Evolutionary conservation across 371 early-diverging fungal genomes (phyloP), one percentile per base, ranked within the genome.

Genomic region (Apophysomyces trapeziformis): DNA sequence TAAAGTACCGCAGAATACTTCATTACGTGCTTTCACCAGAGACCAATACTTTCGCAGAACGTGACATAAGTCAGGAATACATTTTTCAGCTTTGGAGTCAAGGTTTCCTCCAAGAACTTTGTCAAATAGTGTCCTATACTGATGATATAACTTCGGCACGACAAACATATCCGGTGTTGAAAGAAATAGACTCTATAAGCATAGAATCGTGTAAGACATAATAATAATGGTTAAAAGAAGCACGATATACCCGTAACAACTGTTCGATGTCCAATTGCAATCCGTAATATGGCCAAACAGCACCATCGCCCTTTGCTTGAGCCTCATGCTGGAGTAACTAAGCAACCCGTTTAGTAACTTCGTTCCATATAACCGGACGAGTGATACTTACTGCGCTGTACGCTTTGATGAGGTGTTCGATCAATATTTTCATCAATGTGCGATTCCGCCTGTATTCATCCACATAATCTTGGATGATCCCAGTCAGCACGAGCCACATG

Each of bases 151-250:
- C 35, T 83, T 84, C 16, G 89, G 89, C 61, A 85, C 76, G 9
- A 89, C 86, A 82, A 89, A 89, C 78, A 86, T 83, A 38, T 89
- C 89, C 5, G 89, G 89, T 5, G 84, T 82, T 0, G 89, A 86
- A 1, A 87, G 67, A 59, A 89, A 88, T 35, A 87, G 65, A 3
- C 85, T 79, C 86, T 88, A 45, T 18, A 58, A 8, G 7, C n/a
- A 16, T 4, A 8, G 60, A 26, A 2, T 2, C 2, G 2, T 26
- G 32, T 26, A 26, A 26, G 32, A 26, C 32, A 26, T 26, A 26
- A 26, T 2, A 3, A 3, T 26, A n/a, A n/a, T 26, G 32, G 0
- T 2, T 2, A 26, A 26, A 26, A 59, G 26, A 38, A 64, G 21
- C 38, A 7, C 13, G 4, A 38, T 35, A 13, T 72, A 84, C 85